Percentiles rank a stretch among this genome's conserved stretches.
phyloP scores from a whole-genome alignment of 2,329 filamentous ascomycete genomes.

The Ophiocordyceps robertsii region DNA sequence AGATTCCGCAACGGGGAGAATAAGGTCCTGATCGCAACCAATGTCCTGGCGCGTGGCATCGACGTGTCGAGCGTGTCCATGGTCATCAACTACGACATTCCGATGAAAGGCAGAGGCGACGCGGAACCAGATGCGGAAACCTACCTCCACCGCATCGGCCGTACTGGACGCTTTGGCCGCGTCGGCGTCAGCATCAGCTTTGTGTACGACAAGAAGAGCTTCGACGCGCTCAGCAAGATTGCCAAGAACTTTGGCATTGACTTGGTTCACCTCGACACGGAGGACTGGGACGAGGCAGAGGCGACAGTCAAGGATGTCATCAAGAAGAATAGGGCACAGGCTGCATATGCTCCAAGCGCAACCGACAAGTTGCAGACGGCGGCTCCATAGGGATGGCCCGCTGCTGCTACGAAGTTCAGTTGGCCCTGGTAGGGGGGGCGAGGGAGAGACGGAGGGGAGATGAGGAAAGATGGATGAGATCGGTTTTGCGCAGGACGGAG shows the following conservation, averaged over 20 bases:
- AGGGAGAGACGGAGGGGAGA: background rate
- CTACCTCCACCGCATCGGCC: conserved; percentile 94
- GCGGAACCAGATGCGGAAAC: conserved; percentile 83
- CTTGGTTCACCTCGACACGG: conserved; percentile 66
- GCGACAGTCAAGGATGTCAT: conserved; percentile 68
- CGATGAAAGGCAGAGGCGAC: conserved; percentile 63
- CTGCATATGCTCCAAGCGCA: conserved; percentile 35
- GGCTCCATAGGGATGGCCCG: conserved; percentile 15
- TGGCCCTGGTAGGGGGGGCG: background rate
- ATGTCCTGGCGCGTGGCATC: conserved; percentile 90
- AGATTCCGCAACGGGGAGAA: conserved; percentile 75
- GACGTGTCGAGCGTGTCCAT: conserved; percentile 86
- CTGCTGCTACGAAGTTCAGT: conserved; percentile 3
- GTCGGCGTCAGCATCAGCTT: conserved; percentile 94
- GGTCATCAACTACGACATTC: conserved; percentile 94
- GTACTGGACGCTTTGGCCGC: conserved; percentile 91
- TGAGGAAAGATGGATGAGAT: background rate
- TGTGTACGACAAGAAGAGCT: conserved; percentile 76
- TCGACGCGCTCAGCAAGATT: conserved; percentile 66
- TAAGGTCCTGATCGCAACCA: conserved; percentile 96
- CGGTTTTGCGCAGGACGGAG: background rate
- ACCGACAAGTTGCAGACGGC: conserved; percentile 19
- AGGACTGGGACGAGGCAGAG: conserved; percentile 87
- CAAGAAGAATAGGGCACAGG: conserved; percentile 52
- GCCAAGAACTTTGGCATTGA: conserved; percentile 67